These are phyloP conservation scores for Ceratocystis papillata DNA, from an alignment of 2,329 filamentous ascomycete genomes.

Conservation along the genomic window DNA sequence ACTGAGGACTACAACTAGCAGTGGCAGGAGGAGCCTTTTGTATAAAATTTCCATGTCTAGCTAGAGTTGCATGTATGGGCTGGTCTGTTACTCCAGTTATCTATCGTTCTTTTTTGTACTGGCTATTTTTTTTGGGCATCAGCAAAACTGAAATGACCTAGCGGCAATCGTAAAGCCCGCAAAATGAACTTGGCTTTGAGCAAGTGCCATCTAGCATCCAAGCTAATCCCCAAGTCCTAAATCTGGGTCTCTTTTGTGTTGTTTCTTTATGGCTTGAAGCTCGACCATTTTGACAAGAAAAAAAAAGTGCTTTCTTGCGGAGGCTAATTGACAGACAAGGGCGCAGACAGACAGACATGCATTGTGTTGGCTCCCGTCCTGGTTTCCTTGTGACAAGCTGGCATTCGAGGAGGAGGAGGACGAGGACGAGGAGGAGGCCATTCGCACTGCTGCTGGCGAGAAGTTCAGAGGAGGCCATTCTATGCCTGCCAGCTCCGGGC, in stretches of 20 bases:
- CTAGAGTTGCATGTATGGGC: neutral
- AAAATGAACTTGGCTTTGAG: slow-evolving; percentile 11
- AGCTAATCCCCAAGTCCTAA: neutral
- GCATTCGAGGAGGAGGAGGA: too few species aligned
- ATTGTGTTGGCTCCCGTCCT: neutral
- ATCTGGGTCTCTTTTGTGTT: slow-evolving; percentile 5
- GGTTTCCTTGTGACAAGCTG: too few species aligned
- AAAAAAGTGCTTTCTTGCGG: neutral
- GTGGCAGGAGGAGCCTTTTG: slow-evolving; percentile 7
- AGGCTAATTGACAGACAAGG: neutral
- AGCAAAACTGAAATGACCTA: slow-evolving; percentile 8
- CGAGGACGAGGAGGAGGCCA: too few species aligned
- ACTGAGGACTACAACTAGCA: neutral
- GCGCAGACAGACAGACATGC: neutral
- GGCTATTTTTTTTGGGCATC: slow-evolving; percentile 1
- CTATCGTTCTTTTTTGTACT: slow-evolving; percentile 3
- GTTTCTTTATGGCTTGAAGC: slow-evolving; percentile 6
- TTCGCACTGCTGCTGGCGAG: too few species aligned
- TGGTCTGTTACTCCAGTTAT: slow-evolving; percentile 4
- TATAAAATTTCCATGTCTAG: slow-evolving; percentile 13
- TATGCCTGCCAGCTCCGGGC: too few species aligned
- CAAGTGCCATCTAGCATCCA: slow-evolving; percentile 13
- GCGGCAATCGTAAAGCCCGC: slow-evolving; percentile 12
- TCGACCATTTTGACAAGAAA: neutral
- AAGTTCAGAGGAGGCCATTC: too few species aligned